A percentile compares a stretch with the other conserved stretches of the same genome.
Evolutionary conservation across 495 filamentous ascomycete species (phyloP).

Genomic region (Neurospora sp.): DNA sequence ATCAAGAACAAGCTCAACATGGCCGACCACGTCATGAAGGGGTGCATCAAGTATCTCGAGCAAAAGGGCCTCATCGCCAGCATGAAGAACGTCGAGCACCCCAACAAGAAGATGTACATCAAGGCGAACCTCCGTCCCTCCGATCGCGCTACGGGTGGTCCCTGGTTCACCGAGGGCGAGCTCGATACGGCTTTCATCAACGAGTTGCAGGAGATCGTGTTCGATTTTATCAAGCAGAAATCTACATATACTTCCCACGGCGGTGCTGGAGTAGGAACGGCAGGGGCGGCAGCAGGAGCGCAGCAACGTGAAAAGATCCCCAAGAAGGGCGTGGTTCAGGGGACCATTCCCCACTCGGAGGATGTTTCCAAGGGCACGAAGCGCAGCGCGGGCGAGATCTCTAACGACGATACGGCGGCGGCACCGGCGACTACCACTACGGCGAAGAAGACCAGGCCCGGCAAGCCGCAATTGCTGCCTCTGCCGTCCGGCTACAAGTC

Average conservation of each 20-base stretch:
- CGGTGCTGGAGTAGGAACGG: slow-evolving; percentile 6
- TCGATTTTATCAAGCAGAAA: slow-evolving; percentile 56
- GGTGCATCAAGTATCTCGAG: slow-evolving; percentile 68
- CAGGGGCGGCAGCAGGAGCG: slow-evolving; percentile 11
- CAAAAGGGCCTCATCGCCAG: slow-evolving; percentile 43
- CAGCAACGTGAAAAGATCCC: slow-evolving; percentile 19
- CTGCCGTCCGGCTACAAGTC: slow-evolving; percentile 56
- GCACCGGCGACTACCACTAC: neutral
- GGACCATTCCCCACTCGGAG: slow-evolving; percentile 12
- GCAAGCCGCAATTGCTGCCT: slow-evolving; percentile 40
- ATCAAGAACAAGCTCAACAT: slow-evolving; percentile 66
- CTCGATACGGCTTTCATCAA: slow-evolving; percentile 82
- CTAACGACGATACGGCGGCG: slow-evolving; percentile 23
- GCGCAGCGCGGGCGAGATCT: slow-evolving; percentile 34
- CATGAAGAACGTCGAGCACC: slow-evolving; percentile 55
- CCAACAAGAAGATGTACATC: slow-evolving; percentile 72
- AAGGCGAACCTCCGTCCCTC: slow-evolving; percentile 65
- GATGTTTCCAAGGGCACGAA: slow-evolving; percentile 31
- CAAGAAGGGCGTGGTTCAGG: slow-evolving; percentile 35
- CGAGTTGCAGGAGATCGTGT: slow-evolving; percentile 52
- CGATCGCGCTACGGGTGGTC: slow-evolving; percentile 82
- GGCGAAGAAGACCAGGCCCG: slow-evolving; percentile 10
- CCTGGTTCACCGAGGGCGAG: slow-evolving; percentile 75
- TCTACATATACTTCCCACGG: slow-evolving; percentile 47
- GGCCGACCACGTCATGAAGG: slow-evolving; percentile 65